These are phyloP conservation scores for Lophium mytilinum DNA, from an alignment of 495 filamentous ascomycete genomes.

Conservation along the genomic window DNA sequence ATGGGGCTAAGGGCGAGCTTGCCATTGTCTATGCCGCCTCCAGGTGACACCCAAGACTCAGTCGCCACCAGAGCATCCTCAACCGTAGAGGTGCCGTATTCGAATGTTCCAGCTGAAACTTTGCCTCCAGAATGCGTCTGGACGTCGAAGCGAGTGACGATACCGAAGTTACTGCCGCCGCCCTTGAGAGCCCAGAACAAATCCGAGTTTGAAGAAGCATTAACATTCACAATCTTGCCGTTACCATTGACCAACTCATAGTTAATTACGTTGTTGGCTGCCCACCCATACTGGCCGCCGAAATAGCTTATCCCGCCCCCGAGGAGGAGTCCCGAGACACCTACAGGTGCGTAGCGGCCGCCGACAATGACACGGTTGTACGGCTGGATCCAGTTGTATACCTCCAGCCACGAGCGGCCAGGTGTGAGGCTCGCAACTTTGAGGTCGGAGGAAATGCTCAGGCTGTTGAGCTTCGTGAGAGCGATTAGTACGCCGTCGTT, in stretches of 20 bases:
- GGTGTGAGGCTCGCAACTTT: background rate
- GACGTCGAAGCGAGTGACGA: constrained; percentile 23
- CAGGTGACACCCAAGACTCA: background rate
- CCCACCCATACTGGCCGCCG: constrained; percentile 41
- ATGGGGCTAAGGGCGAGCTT: constrained; percentile 5
- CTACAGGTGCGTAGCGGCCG: constrained; percentile 1
- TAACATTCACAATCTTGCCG: constrained; percentile 44
- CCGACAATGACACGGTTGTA: constrained; percentile 2
- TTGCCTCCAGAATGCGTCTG: background rate
- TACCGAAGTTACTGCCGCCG: constrained; percentile 42
- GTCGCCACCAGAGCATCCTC: background rate
- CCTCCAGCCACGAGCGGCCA: constrained; percentile 5
- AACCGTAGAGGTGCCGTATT: background rate
- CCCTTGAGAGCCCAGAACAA: constrained; percentile 40
- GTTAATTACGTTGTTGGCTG: constrained; percentile 42
- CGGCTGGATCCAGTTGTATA: constrained; percentile 1
- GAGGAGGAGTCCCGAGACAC: constrained; percentile 6
- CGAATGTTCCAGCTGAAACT: constrained; percentile 1
- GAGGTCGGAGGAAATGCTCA: constrained; percentile 25
- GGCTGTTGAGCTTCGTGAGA: constrained; percentile 40
- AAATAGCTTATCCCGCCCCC: constrained; percentile 27
- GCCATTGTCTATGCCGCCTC: background rate
- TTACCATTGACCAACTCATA: constrained; percentile 52
- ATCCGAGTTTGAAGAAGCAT: constrained; percentile 32
- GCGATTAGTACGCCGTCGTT: constrained; percentile 49